phyloP scores from a whole-genome alignment of 2,329 filamentous ascomycete species.

The Fusarium guadeloupense region DNA sequence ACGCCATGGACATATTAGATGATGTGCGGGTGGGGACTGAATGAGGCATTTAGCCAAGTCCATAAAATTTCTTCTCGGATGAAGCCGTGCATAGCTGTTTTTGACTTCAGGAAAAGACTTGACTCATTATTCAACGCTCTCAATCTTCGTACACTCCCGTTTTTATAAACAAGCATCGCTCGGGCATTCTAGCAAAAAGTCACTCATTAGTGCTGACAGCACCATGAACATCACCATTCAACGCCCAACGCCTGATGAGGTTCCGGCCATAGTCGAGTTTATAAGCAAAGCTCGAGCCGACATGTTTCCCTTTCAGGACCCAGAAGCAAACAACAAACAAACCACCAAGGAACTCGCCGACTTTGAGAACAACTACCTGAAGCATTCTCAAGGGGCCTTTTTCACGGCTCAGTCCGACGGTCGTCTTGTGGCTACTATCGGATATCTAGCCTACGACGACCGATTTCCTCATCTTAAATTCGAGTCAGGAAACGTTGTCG shows the following conservation, averaged over 20 bases:
- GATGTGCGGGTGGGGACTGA: background rate
- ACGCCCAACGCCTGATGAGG: slow-evolving; percentile 27
- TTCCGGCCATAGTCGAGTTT: slow-evolving; percentile 37
- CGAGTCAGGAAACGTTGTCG: slow-evolving; percentile 29
- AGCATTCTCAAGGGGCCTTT: slow-evolving; percentile 35
- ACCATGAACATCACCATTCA: slow-evolving; percentile 27
- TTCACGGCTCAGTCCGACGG: slow-evolving; percentile 26
- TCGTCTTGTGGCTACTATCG: slow-evolving; percentile 40
- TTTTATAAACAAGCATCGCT: background rate
- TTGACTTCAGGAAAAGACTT: background rate
- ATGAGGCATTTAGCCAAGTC: background rate
- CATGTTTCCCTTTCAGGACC: slow-evolving; percentile 44
- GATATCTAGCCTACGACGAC: slow-evolving; percentile 38
- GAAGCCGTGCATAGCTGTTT: background rate
- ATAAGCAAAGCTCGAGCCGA: slow-evolving; percentile 36
- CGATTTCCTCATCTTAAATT: slow-evolving; percentile 39
- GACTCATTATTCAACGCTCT: background rate
- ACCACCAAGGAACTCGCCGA: slow-evolving; percentile 28
- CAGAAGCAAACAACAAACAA: slow-evolving; percentile 21
- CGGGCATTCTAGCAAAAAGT: background rate
- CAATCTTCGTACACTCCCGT: background rate
- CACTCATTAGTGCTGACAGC: too few relatives aligned
- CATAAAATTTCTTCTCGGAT: background rate
- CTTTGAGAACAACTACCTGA: slow-evolving; percentile 39
- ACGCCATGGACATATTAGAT: background rate